phyloP scores from a whole-genome alignment of 495 filamentous ascomycete species.

The Hypoxylon subgilvum region DNA sequence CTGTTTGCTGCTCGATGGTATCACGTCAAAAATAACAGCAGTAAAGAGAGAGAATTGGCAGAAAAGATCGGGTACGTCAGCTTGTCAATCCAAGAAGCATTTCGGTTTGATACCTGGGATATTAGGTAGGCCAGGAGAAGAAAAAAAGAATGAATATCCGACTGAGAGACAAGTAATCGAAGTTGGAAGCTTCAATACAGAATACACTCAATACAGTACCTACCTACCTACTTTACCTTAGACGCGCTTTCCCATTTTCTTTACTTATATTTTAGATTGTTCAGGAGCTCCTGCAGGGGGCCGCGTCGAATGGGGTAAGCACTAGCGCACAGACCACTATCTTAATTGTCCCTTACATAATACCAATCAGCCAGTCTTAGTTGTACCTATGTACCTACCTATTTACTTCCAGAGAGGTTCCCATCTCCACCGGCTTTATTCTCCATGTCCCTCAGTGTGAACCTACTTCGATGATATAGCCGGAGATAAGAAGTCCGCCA shows the following conservation, averaged over 20 bases:
- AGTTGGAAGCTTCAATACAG: too few relatives aligned
- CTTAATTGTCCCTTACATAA: background rate
- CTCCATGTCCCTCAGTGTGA: background rate
- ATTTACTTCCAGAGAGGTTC: too few relatives aligned
- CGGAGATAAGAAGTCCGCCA: conserved; percentile 57
- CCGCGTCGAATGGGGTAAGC: conserved; percentile 17
- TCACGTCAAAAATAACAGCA: conserved; percentile 8
- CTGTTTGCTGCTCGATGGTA: conserved; percentile 20
- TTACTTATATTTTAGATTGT: conserved; percentile 25
- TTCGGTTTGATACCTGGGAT: too few relatives aligned
- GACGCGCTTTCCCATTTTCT: conserved; percentile 32
- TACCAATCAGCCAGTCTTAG: too few relatives aligned
- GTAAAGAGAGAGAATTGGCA: conserved; percentile 1
- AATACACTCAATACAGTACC: too few relatives aligned
- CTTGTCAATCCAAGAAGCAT: conserved; percentile 26
- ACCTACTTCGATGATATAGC: conserved; percentile 55
- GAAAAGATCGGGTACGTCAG: conserved; percentile 4
- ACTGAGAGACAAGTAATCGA: too few relatives aligned
- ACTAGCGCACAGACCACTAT: background rate
- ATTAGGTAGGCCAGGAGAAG: too few relatives aligned
- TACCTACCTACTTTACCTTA: too few relatives aligned
- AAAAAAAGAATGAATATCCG: background rate
- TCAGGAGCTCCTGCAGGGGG: conserved; percentile 37
- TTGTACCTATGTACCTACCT: too few relatives aligned
- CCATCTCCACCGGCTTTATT: too few relatives aligned